A percentile compares a stretch with the other conserved stretches of the same genome.
These are phyloP conservation scores for Manihot esculenta DNA, from an alignment of 441 rosid species.

Conservation along the genomic window DNA sequence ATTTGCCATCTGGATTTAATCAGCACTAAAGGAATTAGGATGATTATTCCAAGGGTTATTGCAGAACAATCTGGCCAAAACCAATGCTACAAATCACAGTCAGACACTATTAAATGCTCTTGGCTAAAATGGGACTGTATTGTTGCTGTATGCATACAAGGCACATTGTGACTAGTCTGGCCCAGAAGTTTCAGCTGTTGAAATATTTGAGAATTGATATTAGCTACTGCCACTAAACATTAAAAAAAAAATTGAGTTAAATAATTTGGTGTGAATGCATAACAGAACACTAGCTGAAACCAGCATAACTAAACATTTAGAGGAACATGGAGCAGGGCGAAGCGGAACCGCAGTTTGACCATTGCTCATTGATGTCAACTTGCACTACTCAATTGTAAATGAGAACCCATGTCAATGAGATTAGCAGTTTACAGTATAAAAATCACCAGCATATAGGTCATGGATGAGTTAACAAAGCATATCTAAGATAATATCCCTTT, in stretches of 20 bases:
- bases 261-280: neutral
- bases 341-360: conserved; percentile 2
- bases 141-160: neutral
- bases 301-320: neutral
- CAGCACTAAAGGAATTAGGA: no score
- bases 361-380: neutral
- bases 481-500: no score
- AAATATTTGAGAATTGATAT: neutral
- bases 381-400: no score
- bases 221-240: neutral
- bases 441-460: no score
- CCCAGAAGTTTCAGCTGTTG: neutral
- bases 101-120: neutral
- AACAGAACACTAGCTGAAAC: neutral
- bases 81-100: neutral
- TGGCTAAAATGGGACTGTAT: neutral
- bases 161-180: neutral
- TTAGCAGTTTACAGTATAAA: no score
- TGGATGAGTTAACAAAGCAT: no score
- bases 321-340: neutral
- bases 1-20: no score
- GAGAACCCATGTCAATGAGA: neutral
- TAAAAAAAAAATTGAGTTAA: neutral
- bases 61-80: neutral
- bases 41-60: neutral